These are phyloP conservation scores for Nakazawaea holstii DNA, from an alignment of 805 yeast genomes.

Conservation along the genomic window DNA sequence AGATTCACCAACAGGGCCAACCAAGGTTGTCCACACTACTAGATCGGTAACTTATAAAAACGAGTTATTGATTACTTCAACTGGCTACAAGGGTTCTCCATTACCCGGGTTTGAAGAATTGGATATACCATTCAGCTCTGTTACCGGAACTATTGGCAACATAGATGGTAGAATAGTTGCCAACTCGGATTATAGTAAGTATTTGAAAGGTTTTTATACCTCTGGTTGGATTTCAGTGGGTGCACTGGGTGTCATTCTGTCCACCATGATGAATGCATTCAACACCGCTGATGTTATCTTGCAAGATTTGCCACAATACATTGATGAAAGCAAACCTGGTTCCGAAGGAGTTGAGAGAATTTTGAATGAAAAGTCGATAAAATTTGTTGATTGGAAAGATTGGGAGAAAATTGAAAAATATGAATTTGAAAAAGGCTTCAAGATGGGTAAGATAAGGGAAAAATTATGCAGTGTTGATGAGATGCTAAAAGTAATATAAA, in stretches of 20 bases:
- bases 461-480: slow-evolving; percentile 45
- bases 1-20: slow-evolving; percentile 30
- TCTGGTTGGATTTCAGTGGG: slow-evolving; percentile 92
- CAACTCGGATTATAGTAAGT: slow-evolving; percentile 9
- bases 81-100: slow-evolving; percentile 76
- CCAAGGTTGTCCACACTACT: slow-evolving; percentile 31
- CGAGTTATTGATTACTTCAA: slow-evolving; percentile 71
- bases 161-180: slow-evolving; percentile 37
- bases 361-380: slow-evolving; percentile 15
- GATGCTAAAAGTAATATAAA: slow-evolving; percentile 36
- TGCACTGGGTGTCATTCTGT: slow-evolving; percentile 84
- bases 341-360: slow-evolving; percentile 22
- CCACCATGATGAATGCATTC: slow-evolving; percentile 82
- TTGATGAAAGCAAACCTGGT: slow-evolving; percentile 22
- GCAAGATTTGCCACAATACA: slow-evolving; percentile 36
- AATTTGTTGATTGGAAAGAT: slow-evolving; percentile 52
- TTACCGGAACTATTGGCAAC: slow-evolving; percentile 41
- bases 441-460: slow-evolving; percentile 46
- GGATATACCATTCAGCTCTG: slow-evolving; percentile 41
- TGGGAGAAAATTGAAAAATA: slow-evolving; percentile 55
- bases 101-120: slow-evolving; percentile 50
- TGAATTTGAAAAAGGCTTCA: slow-evolving; percentile 47
- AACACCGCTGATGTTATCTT: slow-evolving; percentile 63
- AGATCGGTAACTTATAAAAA: slow-evolving; percentile 30
- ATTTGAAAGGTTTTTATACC: slow-evolving; percentile 53